Base-by-base conservation (phyloP, 1,139 yeast genomes). In the Diutina neorugosa region DNA sequence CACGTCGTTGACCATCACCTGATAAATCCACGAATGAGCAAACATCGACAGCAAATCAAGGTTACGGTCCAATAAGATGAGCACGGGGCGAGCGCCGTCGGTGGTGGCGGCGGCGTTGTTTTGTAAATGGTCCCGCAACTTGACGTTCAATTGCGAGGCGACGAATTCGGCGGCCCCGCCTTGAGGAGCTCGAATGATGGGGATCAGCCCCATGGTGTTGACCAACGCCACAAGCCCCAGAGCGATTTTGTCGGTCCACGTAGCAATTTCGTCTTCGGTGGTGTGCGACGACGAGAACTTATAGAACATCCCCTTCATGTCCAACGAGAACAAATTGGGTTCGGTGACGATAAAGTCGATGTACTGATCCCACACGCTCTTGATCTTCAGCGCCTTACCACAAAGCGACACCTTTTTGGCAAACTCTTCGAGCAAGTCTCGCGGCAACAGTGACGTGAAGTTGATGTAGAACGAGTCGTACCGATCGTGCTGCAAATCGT, bases 11-110 rank as follows among this genome's bases (percentile, higher is more conserved):
- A 93, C 95, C 80, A 93, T 84, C 62, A 97, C 90, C 70, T 93
- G 96, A 65, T 93, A 93, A 53, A 95, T 90, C 98, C 98, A 91
- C 6, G 97, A 89, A 67, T 93, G 99, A 1, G 94, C 81, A 65
- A 94, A 84, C 98, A 93, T 91, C 27, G 96, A 85, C 2, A 93
- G 84, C 57, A 94, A 74, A 67, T 94, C 98, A 56, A 93, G 77
- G 62, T 86, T 88, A 65, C 99, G 79, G 67, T 93, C 99, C 55
- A 91, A 70, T 53, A 93, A 69, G 43, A 94, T 76, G 61, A 93
- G 73, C 16, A 93, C 97, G 4, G 88, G 81, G 57, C 96, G 74
- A 19, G 53, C 52, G 20, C 59, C 58, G 27, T 46, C 50, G n/a
- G 21, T 18, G 21, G 40, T 46, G 11, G 50, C 16, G 1, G 4